A percentile compares a stretch with the other conserved stretches of the same genome.
Evolutionary conservation across 148 eudicot genomes (phyloP).

Genomic region (Rhododendron mucronatum): DNA sequence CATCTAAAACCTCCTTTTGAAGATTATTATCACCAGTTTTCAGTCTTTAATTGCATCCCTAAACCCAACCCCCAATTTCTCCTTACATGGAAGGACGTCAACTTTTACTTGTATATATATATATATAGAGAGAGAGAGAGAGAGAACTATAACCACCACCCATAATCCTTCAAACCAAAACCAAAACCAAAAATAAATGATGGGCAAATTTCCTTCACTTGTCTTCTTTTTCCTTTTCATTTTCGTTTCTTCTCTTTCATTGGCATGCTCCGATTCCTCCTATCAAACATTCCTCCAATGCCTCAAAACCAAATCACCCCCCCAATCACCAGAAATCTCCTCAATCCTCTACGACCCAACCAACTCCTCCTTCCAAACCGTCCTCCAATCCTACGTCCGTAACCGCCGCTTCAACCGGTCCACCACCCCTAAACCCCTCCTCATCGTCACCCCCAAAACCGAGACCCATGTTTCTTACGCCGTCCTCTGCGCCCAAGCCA

Average conservation of each 20-base stretch:
- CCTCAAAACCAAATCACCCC: not conserved
- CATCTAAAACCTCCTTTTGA: not conserved
- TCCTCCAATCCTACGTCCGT: constrained; percentile 16
- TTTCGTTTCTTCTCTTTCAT: not conserved
- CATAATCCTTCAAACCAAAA: not conserved
- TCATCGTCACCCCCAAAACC: constrained; percentile 20
- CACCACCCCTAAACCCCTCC: constrained; percentile 22
- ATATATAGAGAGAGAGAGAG: not conserved
- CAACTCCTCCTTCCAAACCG: constrained; percentile 5
- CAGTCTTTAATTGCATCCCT: not conserved
- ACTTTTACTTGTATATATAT: not conserved
- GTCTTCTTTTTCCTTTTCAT: not conserved
- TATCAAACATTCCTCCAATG: constrained; percentile 4
- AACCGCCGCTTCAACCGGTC: constrained; percentile 25
- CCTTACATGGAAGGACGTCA: not conserved
- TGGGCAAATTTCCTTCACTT: not conserved
- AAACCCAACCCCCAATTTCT: not conserved
- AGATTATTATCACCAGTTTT: not conserved
- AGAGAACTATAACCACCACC: not conserved
- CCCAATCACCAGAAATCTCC: constrained; percentile 8
- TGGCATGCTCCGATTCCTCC: not conserved
- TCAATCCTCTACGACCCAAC: constrained; percentile 14
- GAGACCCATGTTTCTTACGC: constrained; percentile 17
- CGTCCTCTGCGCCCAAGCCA: constrained; percentile 12
- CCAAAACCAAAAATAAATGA: not conserved